Percentiles rank a stretch among this genome's conserved stretches.
Conservation (phyloP, 371 early-diverging fungal genomes). For the Rozella allomycis region DNA sequence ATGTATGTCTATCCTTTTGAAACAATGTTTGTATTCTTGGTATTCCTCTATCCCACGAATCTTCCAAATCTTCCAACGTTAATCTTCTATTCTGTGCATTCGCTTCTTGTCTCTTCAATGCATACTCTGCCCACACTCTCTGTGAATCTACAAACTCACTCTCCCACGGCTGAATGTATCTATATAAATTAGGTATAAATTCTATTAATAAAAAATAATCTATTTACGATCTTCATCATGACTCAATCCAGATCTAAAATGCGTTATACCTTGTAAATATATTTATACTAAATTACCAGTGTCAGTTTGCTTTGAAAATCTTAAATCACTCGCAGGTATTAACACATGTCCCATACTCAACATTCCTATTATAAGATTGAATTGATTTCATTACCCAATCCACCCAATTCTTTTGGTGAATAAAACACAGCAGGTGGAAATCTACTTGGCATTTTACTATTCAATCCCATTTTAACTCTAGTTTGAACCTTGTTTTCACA, state of each 20-base stretch:
- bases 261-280: too few species aligned
- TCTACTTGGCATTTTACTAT: conserved; percentile 95
- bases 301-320: conserved; percentile 91
- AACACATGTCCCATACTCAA: conserved; percentile 93
- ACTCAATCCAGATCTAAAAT: conserved; percentile 94
- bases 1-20: conserved; percentile 81
- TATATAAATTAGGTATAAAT: conserved; percentile 87
- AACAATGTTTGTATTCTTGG: conserved; percentile 92
- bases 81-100: conserved; percentile 80
- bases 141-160: conserved; percentile 94
- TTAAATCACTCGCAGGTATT: conserved; percentile 86
- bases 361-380: too few species aligned
- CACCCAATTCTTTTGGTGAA: conserved; percentile 86
- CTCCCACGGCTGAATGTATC: conserved; percentile 95
- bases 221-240: conserved; percentile 93
- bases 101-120: conserved; percentile 86
- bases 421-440: conserved; percentile 95
- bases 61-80: conserved; percentile 90
- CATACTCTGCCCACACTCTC: conserved; percentile 97
- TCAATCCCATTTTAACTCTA: conserved; percentile 96
- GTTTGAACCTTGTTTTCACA: conserved; percentile 94
- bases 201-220: too few species aligned
- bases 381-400: too few species aligned
- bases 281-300: too few species aligned
- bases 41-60: conserved; percentile 95